Percentiles rank a stretch among this genome's conserved stretches.
These are phyloP conservation scores for Coniophora puteana DNA, from an alignment of 1,284 basidiomycete genomes.

Conservation along the genomic window DNA sequence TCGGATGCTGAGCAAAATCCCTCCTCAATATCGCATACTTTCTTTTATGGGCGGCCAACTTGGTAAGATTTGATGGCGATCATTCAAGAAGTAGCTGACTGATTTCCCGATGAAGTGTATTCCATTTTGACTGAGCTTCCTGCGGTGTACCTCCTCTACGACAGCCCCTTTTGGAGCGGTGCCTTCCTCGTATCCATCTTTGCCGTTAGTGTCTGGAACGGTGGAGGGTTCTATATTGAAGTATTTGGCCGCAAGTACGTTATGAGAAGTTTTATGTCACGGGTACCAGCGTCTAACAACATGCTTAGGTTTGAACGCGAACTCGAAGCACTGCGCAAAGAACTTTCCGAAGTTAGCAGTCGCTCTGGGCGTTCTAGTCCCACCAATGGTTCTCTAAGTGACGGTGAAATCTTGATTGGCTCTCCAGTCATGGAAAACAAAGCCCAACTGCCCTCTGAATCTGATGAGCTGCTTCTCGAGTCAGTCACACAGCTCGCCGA, in stretches of 20 bases:
- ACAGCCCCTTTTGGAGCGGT: constrained; percentile 71
- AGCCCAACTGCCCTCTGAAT: constrained; percentile 13
- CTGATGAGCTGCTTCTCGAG: constrained; percentile 9
- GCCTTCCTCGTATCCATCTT: constrained; percentile 79
- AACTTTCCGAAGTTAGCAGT: constrained; percentile 61
- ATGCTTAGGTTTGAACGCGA: constrained; percentile 80
- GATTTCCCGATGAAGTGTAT: constrained; percentile 54
- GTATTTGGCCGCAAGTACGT: constrained; percentile 91
- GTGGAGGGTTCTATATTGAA: constrained; percentile 87
- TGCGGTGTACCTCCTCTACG: constrained; percentile 77
- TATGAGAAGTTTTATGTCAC: constrained; percentile 6
- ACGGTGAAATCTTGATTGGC: constrained; percentile 33
- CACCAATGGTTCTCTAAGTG: constrained; percentile 26
- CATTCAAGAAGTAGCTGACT: constrained; percentile 3
- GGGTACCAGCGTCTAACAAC: constrained; percentile 6
- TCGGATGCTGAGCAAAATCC: constrained; percentile 56
- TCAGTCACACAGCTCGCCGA: constrained; percentile 9
- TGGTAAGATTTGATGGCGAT: constrained; percentile 33
- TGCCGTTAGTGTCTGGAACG: constrained; percentile 82
- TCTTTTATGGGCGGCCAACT: constrained; percentile 88
- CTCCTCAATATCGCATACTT: constrained; percentile 58
- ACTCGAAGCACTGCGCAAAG: constrained; percentile 83
- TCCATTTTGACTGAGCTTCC: constrained; percentile 85
- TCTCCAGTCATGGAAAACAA: constrained; percentile 24
- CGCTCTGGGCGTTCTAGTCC: constrained; percentile 56